These are phyloP conservation scores for Chaetomiaceae sp. DNA, from an alignment of 2,329 filamentous ascomycete species.

Conservation along the genomic window DNA sequence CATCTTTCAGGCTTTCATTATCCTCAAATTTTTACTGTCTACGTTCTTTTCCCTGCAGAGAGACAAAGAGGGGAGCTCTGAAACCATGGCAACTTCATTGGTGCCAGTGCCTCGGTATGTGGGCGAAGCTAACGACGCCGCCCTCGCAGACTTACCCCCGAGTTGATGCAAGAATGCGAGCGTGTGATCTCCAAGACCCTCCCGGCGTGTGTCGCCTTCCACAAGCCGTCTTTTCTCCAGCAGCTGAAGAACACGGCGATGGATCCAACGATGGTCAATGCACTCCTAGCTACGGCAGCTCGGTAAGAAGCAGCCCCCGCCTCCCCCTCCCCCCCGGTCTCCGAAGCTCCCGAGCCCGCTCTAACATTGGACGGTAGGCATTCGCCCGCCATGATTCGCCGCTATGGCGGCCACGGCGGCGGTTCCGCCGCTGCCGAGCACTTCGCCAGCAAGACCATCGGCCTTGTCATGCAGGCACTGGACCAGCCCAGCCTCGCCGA, in stretches of 20 bases:
- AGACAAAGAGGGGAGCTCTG: too few relatives aligned
- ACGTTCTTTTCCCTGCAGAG: too few relatives aligned
- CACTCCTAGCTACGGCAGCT: slow-evolving; percentile 51
- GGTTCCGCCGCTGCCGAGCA: slow-evolving; percentile 51
- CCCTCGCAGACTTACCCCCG: slow-evolving; percentile 44
- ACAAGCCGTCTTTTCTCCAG: slow-evolving; percentile 56
- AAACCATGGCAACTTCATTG: too few relatives aligned
- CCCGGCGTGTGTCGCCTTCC: slow-evolving; percentile 56
- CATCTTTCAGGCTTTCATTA: too few relatives aligned
- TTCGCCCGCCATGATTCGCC: slow-evolving; percentile 50
- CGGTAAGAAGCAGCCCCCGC: slow-evolving; percentile 40
- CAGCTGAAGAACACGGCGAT: slow-evolving; percentile 52
- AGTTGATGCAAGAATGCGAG: slow-evolving; percentile 54
- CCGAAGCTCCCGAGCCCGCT: background rate
- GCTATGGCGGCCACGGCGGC: slow-evolving; percentile 48
- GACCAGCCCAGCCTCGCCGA: slow-evolving; percentile 55
- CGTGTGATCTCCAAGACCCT: slow-evolving; percentile 55
- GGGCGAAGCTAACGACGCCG: slow-evolving; percentile 12
- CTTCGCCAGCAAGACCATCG: slow-evolving; percentile 53
- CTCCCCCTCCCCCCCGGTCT: too few relatives aligned
- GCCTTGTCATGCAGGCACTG: slow-evolving; percentile 50
- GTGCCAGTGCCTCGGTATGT: background rate
- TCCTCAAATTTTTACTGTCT: too few relatives aligned
- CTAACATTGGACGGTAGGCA: slow-evolving; percentile 35
- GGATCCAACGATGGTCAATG: slow-evolving; percentile 52